These are phyloP conservation scores for Paramecium sonneborni DNA, from an alignment of 73 alveolate species.

Conservation along the genomic window DNA sequence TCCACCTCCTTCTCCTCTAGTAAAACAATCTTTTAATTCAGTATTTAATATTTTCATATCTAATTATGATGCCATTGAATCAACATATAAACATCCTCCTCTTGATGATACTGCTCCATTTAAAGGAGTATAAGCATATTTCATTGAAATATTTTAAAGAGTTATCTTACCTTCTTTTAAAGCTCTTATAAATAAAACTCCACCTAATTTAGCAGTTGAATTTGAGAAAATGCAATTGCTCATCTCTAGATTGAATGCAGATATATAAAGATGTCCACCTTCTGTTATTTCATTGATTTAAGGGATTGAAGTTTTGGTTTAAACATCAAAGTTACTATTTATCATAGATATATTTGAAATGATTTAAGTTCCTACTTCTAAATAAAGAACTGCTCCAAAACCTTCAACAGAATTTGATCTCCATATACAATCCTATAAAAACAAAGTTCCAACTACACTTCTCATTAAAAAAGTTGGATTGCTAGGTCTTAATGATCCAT, in stretches of 20 bases:
- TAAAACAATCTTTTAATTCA: not conserved
- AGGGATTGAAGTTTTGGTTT: not conserved
- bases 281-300: not conserved
- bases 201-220: slow-evolving; percentile 37
- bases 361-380: not conserved
- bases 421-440: not conserved
- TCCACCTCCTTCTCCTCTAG: slow-evolving; percentile 55
- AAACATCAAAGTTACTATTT: not conserved
- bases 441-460: slow-evolving; percentile 17
- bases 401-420: not conserved
- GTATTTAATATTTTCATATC: not conserved
- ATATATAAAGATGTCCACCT: slow-evolving; percentile 10
- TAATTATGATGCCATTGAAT: not conserved
- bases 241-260: not conserved
- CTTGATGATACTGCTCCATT: slow-evolving; percentile 9
- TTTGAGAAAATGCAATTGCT: not conserved
- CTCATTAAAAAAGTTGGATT: slow-evolving; percentile 27
- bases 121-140: slow-evolving; percentile 19
- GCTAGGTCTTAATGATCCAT: slow-evolving; percentile 23
- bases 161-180: not conserved
- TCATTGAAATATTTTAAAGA: not conserved
- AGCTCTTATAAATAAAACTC: not conserved
- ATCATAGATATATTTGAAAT: not conserved
- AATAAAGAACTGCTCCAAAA: slow-evolving; percentile 27
- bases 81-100: slow-evolving; percentile 45